A percentile compares a stretch with the other conserved stretches of the same genome.
These are phyloP conservation scores for Sarocladium brachiariae DNA, from an alignment of 2,329 filamentous ascomycete genomes.

Conservation along the genomic window DNA sequence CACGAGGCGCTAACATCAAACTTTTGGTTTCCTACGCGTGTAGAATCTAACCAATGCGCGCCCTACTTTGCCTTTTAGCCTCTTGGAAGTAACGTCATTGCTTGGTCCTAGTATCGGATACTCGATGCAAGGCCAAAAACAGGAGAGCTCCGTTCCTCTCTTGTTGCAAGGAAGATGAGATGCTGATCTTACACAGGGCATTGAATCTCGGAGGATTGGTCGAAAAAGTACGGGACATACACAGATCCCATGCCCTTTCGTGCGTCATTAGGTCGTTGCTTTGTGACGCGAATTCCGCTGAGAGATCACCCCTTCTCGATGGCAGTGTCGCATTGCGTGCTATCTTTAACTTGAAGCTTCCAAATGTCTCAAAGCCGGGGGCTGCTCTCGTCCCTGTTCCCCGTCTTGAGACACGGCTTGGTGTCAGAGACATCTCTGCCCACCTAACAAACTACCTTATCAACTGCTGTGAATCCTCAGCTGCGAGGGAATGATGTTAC, in stretches of 20 bases:
- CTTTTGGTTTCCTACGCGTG: not conserved
- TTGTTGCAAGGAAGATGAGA: not conserved
- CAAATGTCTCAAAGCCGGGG: not conserved
- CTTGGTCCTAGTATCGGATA: not conserved
- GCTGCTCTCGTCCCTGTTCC: not conserved
- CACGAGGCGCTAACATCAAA: not conserved
- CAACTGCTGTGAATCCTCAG: too few relatives aligned
- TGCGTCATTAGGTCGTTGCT: conserved; percentile 1
- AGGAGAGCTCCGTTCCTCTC: not conserved
- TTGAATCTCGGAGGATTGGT: not conserved
- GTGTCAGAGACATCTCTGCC: too few relatives aligned
- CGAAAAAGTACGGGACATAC: not conserved
- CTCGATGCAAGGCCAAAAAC: not conserved
- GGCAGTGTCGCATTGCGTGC: not conserved
- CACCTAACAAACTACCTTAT: too few relatives aligned
- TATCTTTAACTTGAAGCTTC: not conserved
- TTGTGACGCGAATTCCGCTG: not conserved
- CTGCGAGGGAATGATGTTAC: too few relatives aligned
- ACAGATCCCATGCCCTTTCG: not conserved
- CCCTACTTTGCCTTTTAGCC: not conserved
- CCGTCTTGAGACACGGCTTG: not conserved
- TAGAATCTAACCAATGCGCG: too few relatives aligned
- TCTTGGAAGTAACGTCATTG: conserved; percentile 1
- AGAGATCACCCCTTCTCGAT: too few relatives aligned
- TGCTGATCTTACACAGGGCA: not conserved